These are phyloP conservation scores for Clavispora asparagi DNA, from an alignment of 805 yeast species.

Conservation along the genomic window DNA sequence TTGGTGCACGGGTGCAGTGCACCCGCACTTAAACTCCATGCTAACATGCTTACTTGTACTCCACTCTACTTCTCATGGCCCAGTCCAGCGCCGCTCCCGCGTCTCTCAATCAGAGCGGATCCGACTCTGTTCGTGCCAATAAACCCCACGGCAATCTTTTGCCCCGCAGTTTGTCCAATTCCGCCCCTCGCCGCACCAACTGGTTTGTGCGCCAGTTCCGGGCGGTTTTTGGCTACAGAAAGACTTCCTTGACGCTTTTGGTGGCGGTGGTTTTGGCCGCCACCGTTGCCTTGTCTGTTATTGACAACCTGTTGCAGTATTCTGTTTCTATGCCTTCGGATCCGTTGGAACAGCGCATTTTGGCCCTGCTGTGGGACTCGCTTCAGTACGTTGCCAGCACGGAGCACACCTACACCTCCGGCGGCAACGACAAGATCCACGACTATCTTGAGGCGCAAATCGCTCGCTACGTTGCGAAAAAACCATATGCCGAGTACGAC, in stretches of 20 bases:
- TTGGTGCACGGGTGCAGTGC: constrained; percentile 8
- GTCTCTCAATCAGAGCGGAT: constrained; percentile 1
- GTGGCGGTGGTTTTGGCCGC: constrained; percentile 43
- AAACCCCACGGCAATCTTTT: neutral
- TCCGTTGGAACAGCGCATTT: constrained; percentile 30
- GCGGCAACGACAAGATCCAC: constrained; percentile 71
- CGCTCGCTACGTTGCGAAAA: constrained; percentile 19
- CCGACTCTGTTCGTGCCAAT: neutral
- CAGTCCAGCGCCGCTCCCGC: constrained; percentile 7
- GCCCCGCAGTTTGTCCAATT: constrained; percentile 3
- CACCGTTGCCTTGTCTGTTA: constrained; percentile 33
- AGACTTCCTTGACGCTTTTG: constrained; percentile 60
- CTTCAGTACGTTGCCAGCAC: constrained; percentile 61
- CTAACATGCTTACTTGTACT: neutral
- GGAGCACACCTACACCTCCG: constrained; percentile 77
- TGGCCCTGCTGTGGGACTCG: constrained; percentile 59
- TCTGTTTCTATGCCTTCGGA: constrained; percentile 41
- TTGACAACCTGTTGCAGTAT: constrained; percentile 33
- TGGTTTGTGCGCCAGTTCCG: constrained; percentile 29
- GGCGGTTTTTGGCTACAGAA: constrained; percentile 63
- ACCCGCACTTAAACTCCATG: neutral
- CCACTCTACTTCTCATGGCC: constrained; percentile 2
- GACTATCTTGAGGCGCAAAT: constrained; percentile 50
- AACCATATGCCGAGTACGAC: constrained; percentile 34
- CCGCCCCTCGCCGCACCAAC: constrained; percentile 7